Percentiles rank a stretch among this genome's conserved stretches.
phyloP scores from a whole-genome alignment of 495 filamentous ascomycete species.

The Talaromyces adpressus region DNA sequence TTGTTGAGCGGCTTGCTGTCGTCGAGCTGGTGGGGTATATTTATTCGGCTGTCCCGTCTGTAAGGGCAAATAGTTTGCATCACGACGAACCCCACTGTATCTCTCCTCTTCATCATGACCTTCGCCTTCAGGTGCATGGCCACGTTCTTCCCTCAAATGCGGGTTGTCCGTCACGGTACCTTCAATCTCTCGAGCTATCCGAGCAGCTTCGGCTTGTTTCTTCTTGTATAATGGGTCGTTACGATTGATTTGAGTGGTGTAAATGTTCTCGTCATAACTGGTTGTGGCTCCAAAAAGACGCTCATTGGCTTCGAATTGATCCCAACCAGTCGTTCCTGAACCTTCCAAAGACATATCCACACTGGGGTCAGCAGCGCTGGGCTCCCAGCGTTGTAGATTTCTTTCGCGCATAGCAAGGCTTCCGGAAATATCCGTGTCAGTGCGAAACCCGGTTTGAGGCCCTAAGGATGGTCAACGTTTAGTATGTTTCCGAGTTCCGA shows the following conservation, averaged over 20 bases:
- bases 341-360: slow-evolving; percentile 65
- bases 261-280: slow-evolving; percentile 87
- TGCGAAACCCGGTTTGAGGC: slow-evolving; percentile 60
- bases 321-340: slow-evolving; percentile 56
- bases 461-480: slow-evolving; percentile 21
- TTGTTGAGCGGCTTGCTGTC: slow-evolving; percentile 61
- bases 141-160: slow-evolving; percentile 84
- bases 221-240: slow-evolving; percentile 72
- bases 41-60: slow-evolving; percentile 58
- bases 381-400: slow-evolving; percentile 77
- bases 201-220: slow-evolving; percentile 67
- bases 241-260: slow-evolving; percentile 85
- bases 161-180: slow-evolving; percentile 56
- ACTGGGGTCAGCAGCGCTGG: slow-evolving; percentile 50
- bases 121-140: slow-evolving; percentile 56
- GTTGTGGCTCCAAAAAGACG: slow-evolving; percentile 77
- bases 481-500: slow-evolving; percentile 1
- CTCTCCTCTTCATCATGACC: slow-evolving; percentile 90
- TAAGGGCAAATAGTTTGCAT: slow-evolving; percentile 60
- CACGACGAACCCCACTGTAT: slow-evolving; percentile 86
- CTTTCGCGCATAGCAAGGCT: slow-evolving; percentile 62
- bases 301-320: slow-evolving; percentile 91
- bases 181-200: slow-evolving; percentile 87
- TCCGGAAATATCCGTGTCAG: slow-evolving; percentile 83
- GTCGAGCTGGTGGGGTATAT: slow-evolving; percentile 83